These are phyloP conservation scores for Ophiocordyceps australis DNA, from an alignment of 2,329 filamentous ascomycete genomes.

Conservation along the genomic window DNA sequence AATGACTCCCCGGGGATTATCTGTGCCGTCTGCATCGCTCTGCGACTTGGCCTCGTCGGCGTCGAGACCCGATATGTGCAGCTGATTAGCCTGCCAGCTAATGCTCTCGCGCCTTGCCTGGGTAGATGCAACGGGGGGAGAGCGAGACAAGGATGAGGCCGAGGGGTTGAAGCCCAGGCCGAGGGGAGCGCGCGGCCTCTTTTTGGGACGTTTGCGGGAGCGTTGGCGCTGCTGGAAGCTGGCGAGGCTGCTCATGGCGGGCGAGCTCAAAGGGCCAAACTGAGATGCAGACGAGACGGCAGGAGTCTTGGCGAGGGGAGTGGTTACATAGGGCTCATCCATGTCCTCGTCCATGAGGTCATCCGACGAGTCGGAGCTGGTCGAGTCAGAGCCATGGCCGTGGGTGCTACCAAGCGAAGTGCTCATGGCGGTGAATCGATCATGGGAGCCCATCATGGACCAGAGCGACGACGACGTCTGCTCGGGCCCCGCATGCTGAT, in stretches of 20 bases:
- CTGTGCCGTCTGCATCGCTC: constrained; percentile 32
- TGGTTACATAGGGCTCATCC: constrained; percentile 67
- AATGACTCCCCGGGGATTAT: constrained; percentile 57
- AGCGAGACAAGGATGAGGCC: constrained; percentile 40
- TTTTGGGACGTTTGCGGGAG: constrained; percentile 48
- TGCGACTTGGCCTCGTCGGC: constrained; percentile 55
- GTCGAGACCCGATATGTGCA: constrained; percentile 63
- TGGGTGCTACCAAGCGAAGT: constrained; percentile 65
- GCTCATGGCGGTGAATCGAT: constrained; percentile 55
- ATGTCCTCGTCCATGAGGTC: constrained; percentile 55
- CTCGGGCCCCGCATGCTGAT: constrained; percentile 27
- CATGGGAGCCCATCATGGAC: constrained; percentile 50
- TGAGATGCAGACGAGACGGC: constrained; percentile 12
- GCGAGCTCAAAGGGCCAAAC: constrained; percentile 46
- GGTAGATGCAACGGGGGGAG: constrained; percentile 41
- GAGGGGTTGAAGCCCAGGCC: constrained; percentile 31
- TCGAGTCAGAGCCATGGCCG: constrained; percentile 56
- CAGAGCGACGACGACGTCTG: constrained; percentile 58
- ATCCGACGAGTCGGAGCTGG: constrained; percentile 54
- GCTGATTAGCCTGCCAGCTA: constrained; percentile 74
- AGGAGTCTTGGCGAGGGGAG: constrained; percentile 53
- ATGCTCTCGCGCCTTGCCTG: constrained; percentile 68
- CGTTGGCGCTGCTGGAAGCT: constrained; percentile 69
- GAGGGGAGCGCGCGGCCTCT: constrained; percentile 28
- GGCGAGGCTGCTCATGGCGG: constrained; percentile 57